Evolutionary conservation across 2,329 filamentous ascomycete genomes (phyloP).

Genomic region (Dendryphion nanum): DNA sequence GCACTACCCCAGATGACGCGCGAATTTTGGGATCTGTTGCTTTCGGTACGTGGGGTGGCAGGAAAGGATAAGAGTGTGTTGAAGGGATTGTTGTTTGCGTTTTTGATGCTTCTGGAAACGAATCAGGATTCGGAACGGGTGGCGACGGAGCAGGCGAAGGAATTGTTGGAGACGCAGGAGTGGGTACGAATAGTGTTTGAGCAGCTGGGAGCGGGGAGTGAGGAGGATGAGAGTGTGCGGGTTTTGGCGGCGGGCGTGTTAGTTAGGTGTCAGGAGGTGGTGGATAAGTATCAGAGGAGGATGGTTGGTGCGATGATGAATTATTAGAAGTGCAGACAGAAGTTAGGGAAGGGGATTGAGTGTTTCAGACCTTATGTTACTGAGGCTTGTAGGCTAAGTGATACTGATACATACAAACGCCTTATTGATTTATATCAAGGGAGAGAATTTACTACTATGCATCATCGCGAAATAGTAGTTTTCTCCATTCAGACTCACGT

Average conservation of each 20-base stretch:
- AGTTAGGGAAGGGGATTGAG: too few species aligned
- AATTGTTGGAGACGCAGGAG: constrained; percentile 81
- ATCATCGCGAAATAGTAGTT: too few species aligned
- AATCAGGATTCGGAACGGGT: constrained; percentile 72
- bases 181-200: constrained; percentile 82
- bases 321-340: constrained; percentile 16
- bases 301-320: constrained; percentile 68
- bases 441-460: too few species aligned
- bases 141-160: constrained; percentile 70
- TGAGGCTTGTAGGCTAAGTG: too few species aligned
- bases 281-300: constrained; percentile 76
- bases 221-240: constrained; percentile 77
- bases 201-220: constrained; percentile 39
- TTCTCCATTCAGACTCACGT: too few species aligned
- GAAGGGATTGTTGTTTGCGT: constrained; percentile 72
- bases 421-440: too few species aligned
- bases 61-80: constrained; percentile 62
- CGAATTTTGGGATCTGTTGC: constrained; percentile 80
- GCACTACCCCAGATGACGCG: constrained; percentile 75
- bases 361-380: too few species aligned
- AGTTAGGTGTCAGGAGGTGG: constrained; percentile 74
- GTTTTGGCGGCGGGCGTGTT: constrained; percentile 75
- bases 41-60: constrained; percentile 60
- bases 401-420: too few species aligned
- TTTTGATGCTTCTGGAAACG: constrained; percentile 78